phyloP scores from a whole-genome alignment of 208 protist genomes.

The Trypanosoma lewisi region DNA sequence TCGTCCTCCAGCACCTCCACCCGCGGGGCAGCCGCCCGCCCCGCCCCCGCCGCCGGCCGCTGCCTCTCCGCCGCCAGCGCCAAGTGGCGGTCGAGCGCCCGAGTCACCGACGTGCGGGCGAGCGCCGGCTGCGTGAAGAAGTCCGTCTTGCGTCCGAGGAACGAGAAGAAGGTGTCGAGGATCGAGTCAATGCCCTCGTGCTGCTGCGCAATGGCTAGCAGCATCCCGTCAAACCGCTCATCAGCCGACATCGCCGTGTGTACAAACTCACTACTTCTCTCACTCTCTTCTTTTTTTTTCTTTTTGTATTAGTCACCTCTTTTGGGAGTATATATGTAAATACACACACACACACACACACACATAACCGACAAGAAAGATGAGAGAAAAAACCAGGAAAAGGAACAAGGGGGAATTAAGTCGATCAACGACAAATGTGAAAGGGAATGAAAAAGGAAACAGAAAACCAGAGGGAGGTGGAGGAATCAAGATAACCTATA shows the following conservation, averaged over 20 bases:
- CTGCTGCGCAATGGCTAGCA: slow-evolving; percentile 91
- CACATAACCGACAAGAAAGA: no score
- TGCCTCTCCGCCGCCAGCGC: slow-evolving; percentile 36
- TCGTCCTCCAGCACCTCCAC: slow-evolving; percentile 82
- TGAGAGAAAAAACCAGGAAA: background rate
- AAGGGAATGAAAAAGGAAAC: slow-evolving; percentile 10
- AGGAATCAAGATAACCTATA: background rate
- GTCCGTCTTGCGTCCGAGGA: slow-evolving; percentile 91
- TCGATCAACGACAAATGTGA: no score
- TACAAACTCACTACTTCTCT: background rate
- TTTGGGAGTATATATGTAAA: no score
- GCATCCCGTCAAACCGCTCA: slow-evolving; percentile 84
- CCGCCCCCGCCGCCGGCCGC: slow-evolving; percentile 18
- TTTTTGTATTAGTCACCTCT: background rate
- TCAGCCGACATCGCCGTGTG: slow-evolving; percentile 25
- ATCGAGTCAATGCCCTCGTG: slow-evolving; percentile 88
- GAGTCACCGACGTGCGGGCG: slow-evolving; percentile 49
- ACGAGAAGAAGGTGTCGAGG: slow-evolving; percentile 91
- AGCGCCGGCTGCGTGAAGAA: slow-evolving; percentile 88
- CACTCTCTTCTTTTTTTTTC: slow-evolving; percentile 1
- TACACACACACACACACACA: no score
- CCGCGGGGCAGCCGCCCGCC: slow-evolving; percentile 35
- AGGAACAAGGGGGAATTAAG: background rate
- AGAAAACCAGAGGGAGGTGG: slow-evolving; percentile 2
- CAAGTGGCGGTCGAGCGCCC: slow-evolving; percentile 59